Evolutionary conservation across 2,329 filamentous ascomycete genomes (phyloP).

Genomic region (Colletotrichum orbiculare): DNA sequence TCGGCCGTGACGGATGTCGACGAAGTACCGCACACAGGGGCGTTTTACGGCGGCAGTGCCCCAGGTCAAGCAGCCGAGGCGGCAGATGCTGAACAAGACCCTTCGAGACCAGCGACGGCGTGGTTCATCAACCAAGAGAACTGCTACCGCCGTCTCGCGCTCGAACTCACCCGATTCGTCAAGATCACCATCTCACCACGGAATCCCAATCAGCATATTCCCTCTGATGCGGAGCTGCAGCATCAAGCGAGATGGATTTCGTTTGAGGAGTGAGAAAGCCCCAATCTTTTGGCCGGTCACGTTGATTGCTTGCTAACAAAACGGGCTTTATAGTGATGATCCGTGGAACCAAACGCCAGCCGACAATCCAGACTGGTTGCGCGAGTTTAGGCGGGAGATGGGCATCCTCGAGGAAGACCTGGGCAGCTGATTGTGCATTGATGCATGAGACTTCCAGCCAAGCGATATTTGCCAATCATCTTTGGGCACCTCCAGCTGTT

Average conservation of each 20-base stretch:
- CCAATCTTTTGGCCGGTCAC: background rate
- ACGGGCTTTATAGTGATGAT: slow-evolving; percentile 42
- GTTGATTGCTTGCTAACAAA: background rate
- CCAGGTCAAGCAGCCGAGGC: too few relatives aligned
- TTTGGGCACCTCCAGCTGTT: too few relatives aligned
- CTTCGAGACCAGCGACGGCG: background rate
- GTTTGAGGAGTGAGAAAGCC: slow-evolving; percentile 41
- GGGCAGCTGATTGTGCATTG: background rate
- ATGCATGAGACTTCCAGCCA: too few relatives aligned
- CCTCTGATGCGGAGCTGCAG: slow-evolving; percentile 50
- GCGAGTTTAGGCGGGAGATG: slow-evolving; percentile 33
- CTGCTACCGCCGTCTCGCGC: slow-evolving; percentile 40
- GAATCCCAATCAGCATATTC: slow-evolving; percentile 43
- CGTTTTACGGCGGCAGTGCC: too few relatives aligned
- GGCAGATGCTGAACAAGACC: too few relatives aligned
- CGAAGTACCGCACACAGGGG: background rate
- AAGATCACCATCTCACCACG: slow-evolving; percentile 43
- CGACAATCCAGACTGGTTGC: slow-evolving; percentile 48
- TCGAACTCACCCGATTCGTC: slow-evolving; percentile 38
- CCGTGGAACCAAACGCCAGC: slow-evolving; percentile 53
- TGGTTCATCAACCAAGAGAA: slow-evolving; percentile 41
- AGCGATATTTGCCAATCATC: too few relatives aligned
- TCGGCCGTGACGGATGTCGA: background rate
- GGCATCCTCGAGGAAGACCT: slow-evolving; percentile 14
- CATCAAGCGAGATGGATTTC: slow-evolving; percentile 47